Evolutionary conservation across 1,284 basidiomycete species (phyloP).

Genomic region (Porogramme epimiltina): DNA sequence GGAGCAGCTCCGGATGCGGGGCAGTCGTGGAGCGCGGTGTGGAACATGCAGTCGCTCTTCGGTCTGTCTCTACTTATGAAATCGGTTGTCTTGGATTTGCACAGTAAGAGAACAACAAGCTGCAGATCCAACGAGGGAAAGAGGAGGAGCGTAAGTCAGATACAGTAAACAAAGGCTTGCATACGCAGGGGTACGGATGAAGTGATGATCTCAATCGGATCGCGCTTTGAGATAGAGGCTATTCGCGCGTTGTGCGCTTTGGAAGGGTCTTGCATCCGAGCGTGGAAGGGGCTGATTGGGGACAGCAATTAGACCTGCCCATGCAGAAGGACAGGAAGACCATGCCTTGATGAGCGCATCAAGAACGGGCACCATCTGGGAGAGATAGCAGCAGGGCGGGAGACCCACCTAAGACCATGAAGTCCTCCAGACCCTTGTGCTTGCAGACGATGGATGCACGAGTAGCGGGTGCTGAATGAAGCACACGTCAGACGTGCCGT

Average conservation of each 20-base stretch:
- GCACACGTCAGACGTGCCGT: background rate
- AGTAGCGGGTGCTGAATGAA: conserved; percentile 83
- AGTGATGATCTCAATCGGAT: conserved; percentile 70
- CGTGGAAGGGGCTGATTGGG: conserved; percentile 68
- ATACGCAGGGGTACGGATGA: conserved; percentile 13
- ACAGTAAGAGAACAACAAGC: conserved; percentile 91
- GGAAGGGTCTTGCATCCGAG: conserved; percentile 76
- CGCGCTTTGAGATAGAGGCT: conserved; percentile 86
- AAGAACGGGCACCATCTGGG: too few species aligned
- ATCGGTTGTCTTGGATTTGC: conserved; percentile 89
- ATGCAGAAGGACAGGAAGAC: conserved; percentile 93
- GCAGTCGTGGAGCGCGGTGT: conserved; percentile 79
- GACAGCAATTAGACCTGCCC: conserved; percentile 89
- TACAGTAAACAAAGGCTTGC: background rate
- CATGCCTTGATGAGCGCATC: conserved; percentile 54
- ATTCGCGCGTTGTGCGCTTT: conserved; percentile 72
- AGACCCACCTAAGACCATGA: conserved; percentile 73
- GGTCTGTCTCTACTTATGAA: conserved; percentile 94
- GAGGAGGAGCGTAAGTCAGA: conserved; percentile 40
- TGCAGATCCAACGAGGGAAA: conserved; percentile 33
- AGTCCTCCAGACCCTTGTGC: conserved; percentile 88
- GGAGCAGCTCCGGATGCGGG: conserved; percentile 59
- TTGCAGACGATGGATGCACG: conserved; percentile 86
- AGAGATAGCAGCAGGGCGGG: too few species aligned
- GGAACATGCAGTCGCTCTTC: conserved; percentile 93